Evolutionary conservation across 2,329 filamentous ascomycete species (phyloP).

Genomic region (Akanthomyces uredinophilus): DNA sequence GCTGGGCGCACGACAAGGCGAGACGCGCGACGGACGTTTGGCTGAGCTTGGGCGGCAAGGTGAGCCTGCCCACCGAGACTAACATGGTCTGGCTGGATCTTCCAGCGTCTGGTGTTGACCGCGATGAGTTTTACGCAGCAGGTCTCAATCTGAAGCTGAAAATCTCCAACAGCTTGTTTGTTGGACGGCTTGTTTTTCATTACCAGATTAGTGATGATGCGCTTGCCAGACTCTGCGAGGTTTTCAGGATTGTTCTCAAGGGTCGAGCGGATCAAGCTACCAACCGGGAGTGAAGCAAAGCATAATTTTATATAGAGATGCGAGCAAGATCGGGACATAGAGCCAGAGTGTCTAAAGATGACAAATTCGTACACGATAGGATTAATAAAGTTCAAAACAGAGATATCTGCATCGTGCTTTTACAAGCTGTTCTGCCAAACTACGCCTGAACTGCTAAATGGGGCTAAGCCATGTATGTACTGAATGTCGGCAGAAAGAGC

Average conservation of each 20-base stretch:
- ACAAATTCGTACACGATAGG: no score
- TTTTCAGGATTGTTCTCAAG: neutral
- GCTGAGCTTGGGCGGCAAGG: neutral
- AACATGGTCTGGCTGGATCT: constrained; percentile 8
- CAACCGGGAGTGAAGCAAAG: neutral
- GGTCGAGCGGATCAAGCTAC: neutral
- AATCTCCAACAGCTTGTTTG: neutral
- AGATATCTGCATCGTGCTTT: no score
- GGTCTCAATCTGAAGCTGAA: neutral
- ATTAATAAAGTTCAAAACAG: no score
- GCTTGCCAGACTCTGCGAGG: neutral
- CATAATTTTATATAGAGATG: neutral
- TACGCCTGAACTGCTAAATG: no score
- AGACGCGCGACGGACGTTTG: neutral
- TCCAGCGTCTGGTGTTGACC: neutral
- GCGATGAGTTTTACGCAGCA: neutral
- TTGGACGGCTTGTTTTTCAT: constrained; percentile 5
- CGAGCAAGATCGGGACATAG: no score
- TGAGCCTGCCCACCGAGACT: neutral
- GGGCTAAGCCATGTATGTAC: no score
- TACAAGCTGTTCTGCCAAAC: no score
- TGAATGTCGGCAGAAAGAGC: no score
- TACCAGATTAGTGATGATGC: constrained; percentile 3
- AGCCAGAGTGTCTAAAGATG: no score
- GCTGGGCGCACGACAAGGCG: constrained; percentile 2